Percentiles rank a stretch among this genome's conserved stretches.
Conservation (phyloP, 2,329 filamentous ascomycete species). For the Calonectria pseudoreteaudii region DNA sequence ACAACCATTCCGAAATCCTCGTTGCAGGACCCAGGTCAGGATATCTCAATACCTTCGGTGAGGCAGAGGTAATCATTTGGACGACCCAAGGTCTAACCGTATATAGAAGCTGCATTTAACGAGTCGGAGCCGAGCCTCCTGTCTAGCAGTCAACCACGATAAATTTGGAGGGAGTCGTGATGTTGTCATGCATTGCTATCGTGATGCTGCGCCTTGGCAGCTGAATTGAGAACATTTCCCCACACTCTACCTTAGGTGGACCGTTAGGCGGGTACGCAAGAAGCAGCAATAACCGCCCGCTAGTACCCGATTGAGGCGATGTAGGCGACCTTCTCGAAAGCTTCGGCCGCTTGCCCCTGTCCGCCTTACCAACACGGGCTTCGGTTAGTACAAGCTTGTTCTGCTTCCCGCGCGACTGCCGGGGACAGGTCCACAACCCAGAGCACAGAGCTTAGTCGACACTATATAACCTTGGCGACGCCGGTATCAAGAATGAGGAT, state of each 20-base stretch:
- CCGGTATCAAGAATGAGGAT: not conserved
- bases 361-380: not conserved
- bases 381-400: constrained; percentile 1
- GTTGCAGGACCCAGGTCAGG: not conserved
- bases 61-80: not conserved
- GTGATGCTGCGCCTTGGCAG: not conserved
- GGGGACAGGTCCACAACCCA: not conserved
- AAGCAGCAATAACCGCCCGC: not conserved
- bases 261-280: not conserved
- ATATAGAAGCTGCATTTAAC: not conserved
- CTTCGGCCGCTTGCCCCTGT: not conserved
- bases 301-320: not conserved
- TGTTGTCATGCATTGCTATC: not conserved
- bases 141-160: not conserved
- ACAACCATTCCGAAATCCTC: not conserved
- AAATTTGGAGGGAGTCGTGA: not conserved
- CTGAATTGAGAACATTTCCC: not conserved
- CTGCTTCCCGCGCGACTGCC: not conserved
- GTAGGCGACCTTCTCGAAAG: not conserved
- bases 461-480: not conserved
- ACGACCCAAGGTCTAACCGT: not conserved
- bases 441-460: not conserved
- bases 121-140: not conserved
- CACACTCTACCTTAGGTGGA: not conserved
- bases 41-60: not conserved